Evolutionary conservation across 176 grass and related monocot species (phyloP), one percentile per base, ranked within the genome.

Genomic region (Rhynchospora pubera): DNA sequence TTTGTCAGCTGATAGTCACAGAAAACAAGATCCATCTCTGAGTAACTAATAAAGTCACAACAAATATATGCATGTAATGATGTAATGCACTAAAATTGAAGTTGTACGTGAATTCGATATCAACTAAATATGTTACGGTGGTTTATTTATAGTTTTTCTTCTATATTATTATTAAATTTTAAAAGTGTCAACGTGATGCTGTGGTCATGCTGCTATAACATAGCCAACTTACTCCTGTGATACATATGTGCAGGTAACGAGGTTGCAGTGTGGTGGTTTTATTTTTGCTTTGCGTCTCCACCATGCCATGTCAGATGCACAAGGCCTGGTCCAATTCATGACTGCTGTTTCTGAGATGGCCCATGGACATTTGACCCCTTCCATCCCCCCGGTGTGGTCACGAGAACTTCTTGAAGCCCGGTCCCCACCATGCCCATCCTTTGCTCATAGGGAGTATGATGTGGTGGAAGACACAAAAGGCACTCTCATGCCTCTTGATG

Each of bases 401-500:
- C 80, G 92, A 0, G 83, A 94, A 78, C 12, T 91, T 23, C 86
- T 92, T 32, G 83, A 88, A 60, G 87, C 94, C 7, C 88, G 88
- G 11, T 16, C 71, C 42, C 92, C 85, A 19, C 92, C 85, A 5
- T 81, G 81, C 0, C 90, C 88, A 30, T 5, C 34, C 12, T 94
- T 90, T 48, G 83, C 42, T 5, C 92, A 94, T 79, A 88, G 86
- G 5, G 92, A 97, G 85, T 97, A 92, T 65, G 92, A 97, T 24
- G 83, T 83, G 23, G 90, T 97, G 6, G 69, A 88, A 6, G 92
- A 97, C 85, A 92, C 90, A 70, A 94, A 89, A 60, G 90, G 90
- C 55, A 92, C 90, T 72, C 62, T 92, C 72, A 67, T 94, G 51
- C 90, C 92, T 19, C 88, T 94, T 0, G 90, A 94, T 83, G 88